Base-by-base conservation (phyloP, 2,329 filamentous ascomycete species). In the Aspergillus udagawae region DNA sequence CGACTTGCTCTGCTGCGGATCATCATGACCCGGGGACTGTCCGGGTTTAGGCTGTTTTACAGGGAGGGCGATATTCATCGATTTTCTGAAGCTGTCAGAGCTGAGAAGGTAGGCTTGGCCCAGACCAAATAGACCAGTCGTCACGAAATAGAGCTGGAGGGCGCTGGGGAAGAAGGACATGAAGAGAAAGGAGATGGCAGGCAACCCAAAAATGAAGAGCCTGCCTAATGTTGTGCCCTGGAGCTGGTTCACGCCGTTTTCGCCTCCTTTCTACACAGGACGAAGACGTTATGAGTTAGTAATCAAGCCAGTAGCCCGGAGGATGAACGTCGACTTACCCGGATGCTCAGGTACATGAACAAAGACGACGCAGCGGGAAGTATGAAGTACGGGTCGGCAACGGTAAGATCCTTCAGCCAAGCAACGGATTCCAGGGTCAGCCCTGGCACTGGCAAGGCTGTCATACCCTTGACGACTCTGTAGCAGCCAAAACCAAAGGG, bases 401-500 rank as follows among this genome's bases (percentile, higher is more conserved):
- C 70, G 0, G 91, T 87, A 60, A 99, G 75, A 72, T 97, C 89
- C 1, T 79, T 75, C 63, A 97, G 83, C 94, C 94, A 99, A 44
- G 86, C 75, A 38, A 86, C 75, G 2, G 90, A 87, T 32, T 89
- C 90, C 1, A 76, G 78, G 65, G 90, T 83, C 62, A 97, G 73
- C 1, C 85, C 87, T 0, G 93, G 93, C 4, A 97, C 91, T 3
- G 93, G 93, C 50, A 97, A 77, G 23, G 80, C 73, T 1, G 85
- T 75, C 89, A 96, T 95, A 63, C 82, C 86, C 53, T 85, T 82
- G 61, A 95, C 73, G 49, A 93, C 79, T 59, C 89, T 85, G 80
- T 93, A 97, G 58, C 89, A 86, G 66, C 92, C 91, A 72, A 86
- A 91, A 59, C 88, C 89, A 62, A 96, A 79, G 4, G 92, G 86